Evolutionary conservation across 2,329 filamentous ascomycete genomes (phyloP).

Genomic region (Exophiala sp.): DNA sequence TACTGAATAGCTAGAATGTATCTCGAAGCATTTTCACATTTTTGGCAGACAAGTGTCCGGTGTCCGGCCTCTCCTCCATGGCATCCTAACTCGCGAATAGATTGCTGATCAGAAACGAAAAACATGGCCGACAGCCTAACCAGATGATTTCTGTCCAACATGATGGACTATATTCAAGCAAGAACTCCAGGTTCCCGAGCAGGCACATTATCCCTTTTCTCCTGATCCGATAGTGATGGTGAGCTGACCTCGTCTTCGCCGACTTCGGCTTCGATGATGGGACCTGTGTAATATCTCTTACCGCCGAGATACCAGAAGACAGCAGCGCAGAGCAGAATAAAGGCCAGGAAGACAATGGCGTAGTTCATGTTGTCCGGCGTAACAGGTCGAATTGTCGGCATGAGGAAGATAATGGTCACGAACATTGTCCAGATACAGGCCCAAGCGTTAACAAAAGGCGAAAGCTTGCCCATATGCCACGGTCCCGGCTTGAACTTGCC

Average conservation of each 20-base stretch:
- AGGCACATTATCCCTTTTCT: conserved; percentile 8
- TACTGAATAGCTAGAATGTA: too few relatives aligned
- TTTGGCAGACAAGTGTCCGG: too few relatives aligned
- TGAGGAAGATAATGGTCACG: conserved; percentile 53
- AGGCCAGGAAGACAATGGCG: conserved; percentile 49
- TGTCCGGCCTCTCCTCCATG: too few relatives aligned
- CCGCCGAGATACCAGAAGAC: conserved; percentile 48
- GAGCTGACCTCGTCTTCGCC: conserved; percentile 11
- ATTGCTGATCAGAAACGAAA: too few relatives aligned
- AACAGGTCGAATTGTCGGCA: conserved; percentile 50
- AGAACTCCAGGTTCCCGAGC: background rate
- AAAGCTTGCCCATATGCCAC: conserved; percentile 49
- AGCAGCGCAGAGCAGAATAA: conserved; percentile 44
- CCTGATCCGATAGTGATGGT: conserved; percentile 8
- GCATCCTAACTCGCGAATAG: too few relatives aligned
- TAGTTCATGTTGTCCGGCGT: conserved; percentile 54
- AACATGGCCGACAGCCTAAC: too few relatives aligned
- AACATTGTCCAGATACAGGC: conserved; percentile 53
- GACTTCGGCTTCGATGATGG: conserved; percentile 35
- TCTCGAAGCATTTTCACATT: too few relatives aligned
- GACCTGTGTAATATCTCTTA: conserved; percentile 49
- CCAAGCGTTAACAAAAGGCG: conserved; percentile 45
- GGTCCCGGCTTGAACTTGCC: conserved; percentile 51
- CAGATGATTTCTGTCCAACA: too few relatives aligned
- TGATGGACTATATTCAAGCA: background rate